These are phyloP conservation scores for Skeletonema potamos DNA, from an alignment of 108 stramenopile species.

Conservation along the genomic window DNA sequence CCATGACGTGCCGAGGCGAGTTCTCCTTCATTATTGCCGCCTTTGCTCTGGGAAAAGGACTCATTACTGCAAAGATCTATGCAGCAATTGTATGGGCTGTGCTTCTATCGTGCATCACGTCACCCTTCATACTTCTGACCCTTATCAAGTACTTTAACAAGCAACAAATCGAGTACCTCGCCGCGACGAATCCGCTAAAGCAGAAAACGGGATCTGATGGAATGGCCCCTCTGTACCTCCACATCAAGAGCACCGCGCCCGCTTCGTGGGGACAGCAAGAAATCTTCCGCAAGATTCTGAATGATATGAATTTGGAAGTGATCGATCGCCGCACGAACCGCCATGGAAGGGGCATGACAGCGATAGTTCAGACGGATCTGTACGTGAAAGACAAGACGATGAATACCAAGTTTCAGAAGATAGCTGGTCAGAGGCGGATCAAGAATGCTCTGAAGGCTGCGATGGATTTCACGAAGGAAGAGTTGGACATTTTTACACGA, in stretches of 20 bases:
- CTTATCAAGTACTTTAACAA: conserved; percentile 51
- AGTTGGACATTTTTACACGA: neutral
- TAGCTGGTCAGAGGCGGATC: neutral
- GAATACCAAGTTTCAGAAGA: neutral
- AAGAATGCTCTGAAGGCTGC: neutral
- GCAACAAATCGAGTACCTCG: conserved; percentile 16
- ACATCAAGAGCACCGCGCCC: conserved; percentile 34
- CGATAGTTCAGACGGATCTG: conserved; percentile 19
- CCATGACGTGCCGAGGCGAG: conserved; percentile 55
- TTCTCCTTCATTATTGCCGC: conserved; percentile 55
- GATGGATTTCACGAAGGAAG: neutral
- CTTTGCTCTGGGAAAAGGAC: conserved; percentile 49
- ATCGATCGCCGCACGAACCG: conserved; percentile 39
- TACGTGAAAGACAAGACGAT: conserved; percentile 11
- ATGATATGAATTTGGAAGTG: conserved; percentile 36
- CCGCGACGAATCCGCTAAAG: conserved; percentile 24
- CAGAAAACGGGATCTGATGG: conserved; percentile 24
- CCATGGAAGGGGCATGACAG: conserved; percentile 9
- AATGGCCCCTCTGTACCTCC: conserved; percentile 28
- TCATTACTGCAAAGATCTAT: conserved; percentile 37
- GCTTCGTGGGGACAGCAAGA: conserved; percentile 48
- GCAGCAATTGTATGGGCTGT: conserved; percentile 48
- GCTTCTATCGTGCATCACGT: conserved; percentile 33
- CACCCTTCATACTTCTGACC: conserved; percentile 34
- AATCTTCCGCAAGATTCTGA: conserved; percentile 21